Evolutionary conservation across 2,329 filamentous ascomycete genomes (phyloP).

Genomic region (Madurella mycetomatis): DNA sequence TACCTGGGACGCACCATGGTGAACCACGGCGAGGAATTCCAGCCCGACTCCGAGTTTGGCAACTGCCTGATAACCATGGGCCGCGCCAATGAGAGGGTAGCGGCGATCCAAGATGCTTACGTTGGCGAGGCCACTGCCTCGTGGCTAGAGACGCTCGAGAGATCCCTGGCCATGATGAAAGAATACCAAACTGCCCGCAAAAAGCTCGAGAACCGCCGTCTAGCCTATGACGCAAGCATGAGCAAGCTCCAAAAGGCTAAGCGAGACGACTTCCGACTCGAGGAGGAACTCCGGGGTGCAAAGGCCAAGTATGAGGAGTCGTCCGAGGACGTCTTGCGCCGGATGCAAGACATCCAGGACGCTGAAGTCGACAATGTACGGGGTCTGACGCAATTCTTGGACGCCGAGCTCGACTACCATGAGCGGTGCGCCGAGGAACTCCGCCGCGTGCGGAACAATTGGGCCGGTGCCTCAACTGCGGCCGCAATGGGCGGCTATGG

Average conservation of each 20-base stretch:
- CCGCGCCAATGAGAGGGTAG: slow-evolving; percentile 81
- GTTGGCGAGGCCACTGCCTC: slow-evolving; percentile 70
- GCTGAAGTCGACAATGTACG: slow-evolving; percentile 77
- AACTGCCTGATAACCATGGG: slow-evolving; percentile 78
- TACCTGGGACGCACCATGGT: slow-evolving; percentile 84
- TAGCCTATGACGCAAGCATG: slow-evolving; percentile 86
- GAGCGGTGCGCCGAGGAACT: slow-evolving; percentile 86
- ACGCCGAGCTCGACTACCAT: slow-evolving; percentile 86
- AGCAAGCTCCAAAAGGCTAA: slow-evolving; percentile 91
- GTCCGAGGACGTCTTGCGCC: slow-evolving; percentile 81
- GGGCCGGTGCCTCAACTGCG: slow-evolving; percentile 32
- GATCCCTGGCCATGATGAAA: slow-evolving; percentile 90
- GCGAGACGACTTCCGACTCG: slow-evolving; percentile 86
- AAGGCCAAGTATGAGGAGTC: slow-evolving; percentile 97
- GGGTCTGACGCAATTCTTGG: slow-evolving; percentile 76
- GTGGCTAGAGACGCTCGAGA: slow-evolving; percentile 90
- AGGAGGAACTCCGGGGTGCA: slow-evolving; percentile 85
- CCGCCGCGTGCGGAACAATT: slow-evolving; percentile 47
- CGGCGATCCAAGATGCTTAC: slow-evolving; percentile 79
- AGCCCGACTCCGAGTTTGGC: slow-evolving; percentile 84
- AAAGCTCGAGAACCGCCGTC: slow-evolving; percentile 84
- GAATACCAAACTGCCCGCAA: slow-evolving; percentile 89
- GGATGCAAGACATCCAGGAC: slow-evolving; percentile 97
- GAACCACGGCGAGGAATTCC: slow-evolving; percentile 86
- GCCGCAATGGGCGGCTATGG: slow-evolving; percentile 16